Evolutionary conservation across 176 grass and related monocot species (phyloP).

Genomic region (Oryza australiensis): DNA sequence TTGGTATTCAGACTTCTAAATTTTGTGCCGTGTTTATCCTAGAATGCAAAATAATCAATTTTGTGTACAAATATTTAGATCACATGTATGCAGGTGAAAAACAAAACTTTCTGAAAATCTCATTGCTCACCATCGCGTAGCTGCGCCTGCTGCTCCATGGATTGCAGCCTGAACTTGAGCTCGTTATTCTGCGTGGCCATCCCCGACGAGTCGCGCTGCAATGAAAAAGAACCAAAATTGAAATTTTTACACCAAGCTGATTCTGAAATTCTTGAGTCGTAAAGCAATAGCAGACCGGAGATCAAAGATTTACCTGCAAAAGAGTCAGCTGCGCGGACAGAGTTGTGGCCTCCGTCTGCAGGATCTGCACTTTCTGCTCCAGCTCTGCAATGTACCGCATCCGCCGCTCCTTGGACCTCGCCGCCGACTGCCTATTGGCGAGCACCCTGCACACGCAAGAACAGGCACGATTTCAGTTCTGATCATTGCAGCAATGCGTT

Average conservation of each 20-base stretch:
- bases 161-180: constrained; percentile 92
- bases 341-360: constrained; percentile 81
- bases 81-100: not conserved
- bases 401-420: constrained; percentile 91
- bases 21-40: not conserved
- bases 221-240: not conserved
- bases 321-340: constrained; percentile 87
- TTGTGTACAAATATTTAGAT: not conserved
- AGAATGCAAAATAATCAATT: not conserved
- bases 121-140: constrained; percentile 75
- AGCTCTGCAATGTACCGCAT: constrained; percentile 91
- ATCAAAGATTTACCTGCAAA: constrained; percentile 56
- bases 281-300: not conserved
- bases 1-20: not conserved
- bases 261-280: not conserved
- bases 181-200: constrained; percentile 78
- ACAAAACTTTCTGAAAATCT: not conserved
- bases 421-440: constrained; percentile 92
- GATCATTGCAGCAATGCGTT: not conserved
- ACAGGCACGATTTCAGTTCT: not conserved
- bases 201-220: constrained; percentile 67
- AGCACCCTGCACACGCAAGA: constrained; percentile 62
- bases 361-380: constrained; percentile 91
- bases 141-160: constrained; percentile 96
- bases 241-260: not conserved